phyloP scores from a whole-genome alignment of 1,284 basidiomycete genomes.

The Omphalotus olearius region DNA sequence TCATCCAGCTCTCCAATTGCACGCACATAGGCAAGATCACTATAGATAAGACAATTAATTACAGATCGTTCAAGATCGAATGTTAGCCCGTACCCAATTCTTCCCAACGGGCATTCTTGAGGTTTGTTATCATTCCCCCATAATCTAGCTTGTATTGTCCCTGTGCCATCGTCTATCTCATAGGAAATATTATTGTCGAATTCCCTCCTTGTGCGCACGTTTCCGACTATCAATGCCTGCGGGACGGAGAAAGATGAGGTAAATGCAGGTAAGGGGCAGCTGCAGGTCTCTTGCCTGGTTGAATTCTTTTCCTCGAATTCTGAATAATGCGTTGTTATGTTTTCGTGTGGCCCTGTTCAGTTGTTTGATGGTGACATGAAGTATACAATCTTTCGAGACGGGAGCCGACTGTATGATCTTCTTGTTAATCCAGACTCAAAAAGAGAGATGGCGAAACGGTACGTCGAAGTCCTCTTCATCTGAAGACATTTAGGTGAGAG shows the following conservation, averaged over 20 bases:
- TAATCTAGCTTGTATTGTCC: slow-evolving; percentile 80
- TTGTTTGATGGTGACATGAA: slow-evolving; percentile 18
- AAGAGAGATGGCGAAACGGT: background rate
- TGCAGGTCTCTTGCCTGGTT: slow-evolving; percentile 9
- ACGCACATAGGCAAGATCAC: slow-evolving; percentile 5
- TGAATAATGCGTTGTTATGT: slow-evolving; percentile 14
- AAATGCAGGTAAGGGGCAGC: background rate
- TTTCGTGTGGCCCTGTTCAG: slow-evolving; percentile 13
- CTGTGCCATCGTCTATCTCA: slow-evolving; percentile 87
- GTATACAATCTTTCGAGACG: background rate
- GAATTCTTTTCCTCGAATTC: slow-evolving; percentile 15
- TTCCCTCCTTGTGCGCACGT: background rate
- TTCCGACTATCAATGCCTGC: slow-evolving; percentile 1
- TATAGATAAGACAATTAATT: background rate
- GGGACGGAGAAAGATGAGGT: background rate
- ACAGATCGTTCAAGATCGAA: too few relatives aligned
- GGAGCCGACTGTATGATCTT: background rate
- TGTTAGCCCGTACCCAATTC: slow-evolving; percentile 40
- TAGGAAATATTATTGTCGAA: slow-evolving; percentile 32
- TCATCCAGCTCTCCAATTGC: slow-evolving; percentile 1
- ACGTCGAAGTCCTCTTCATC: background rate
- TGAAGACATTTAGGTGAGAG: too few relatives aligned
- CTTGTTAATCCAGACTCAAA: background rate
- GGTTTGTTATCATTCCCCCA: slow-evolving; percentile 69
- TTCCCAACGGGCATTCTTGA: slow-evolving; percentile 45